A percentile compares a stretch with the other conserved stretches of the same genome.
phyloP scores from a whole-genome alignment of 352 stramenopile species.

The Elongisporangium undulatum region DNA sequence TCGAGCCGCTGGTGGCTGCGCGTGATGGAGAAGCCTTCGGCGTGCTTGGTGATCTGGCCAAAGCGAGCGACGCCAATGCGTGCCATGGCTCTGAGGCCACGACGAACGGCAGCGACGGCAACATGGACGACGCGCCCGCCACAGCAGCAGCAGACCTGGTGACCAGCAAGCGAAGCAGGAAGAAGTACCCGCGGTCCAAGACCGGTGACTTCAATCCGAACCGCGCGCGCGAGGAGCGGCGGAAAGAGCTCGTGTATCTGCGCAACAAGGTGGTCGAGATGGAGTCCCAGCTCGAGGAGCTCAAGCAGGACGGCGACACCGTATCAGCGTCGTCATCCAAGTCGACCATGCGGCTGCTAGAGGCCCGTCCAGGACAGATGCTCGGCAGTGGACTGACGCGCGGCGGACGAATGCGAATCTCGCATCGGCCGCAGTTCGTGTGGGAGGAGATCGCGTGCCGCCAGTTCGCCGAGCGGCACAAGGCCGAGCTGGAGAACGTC shows the following conservation, averaged over 20 bases:
- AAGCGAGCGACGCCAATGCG: not conserved
- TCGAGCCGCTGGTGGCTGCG: constrained; percentile 2
- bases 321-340: not conserved
- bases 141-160: not conserved
- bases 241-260: constrained; percentile 28
- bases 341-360: not conserved
- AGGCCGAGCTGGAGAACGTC: constrained; percentile 35
- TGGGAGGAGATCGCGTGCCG: constrained; percentile 38
- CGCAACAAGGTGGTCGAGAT: constrained; percentile 10
- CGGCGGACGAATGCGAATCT: not conserved
- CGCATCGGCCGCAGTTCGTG: constrained; percentile 1
- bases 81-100: not conserved
- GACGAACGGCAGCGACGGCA: not conserved
- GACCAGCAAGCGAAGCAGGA: not conserved
- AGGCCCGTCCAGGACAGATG: not conserved
- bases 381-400: not conserved
- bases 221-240: constrained; percentile 25
- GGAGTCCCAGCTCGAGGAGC: not conserved
- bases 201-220: constrained; percentile 26
- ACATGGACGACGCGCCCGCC: constrained; percentile 7
- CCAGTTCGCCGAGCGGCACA: constrained; percentile 26
- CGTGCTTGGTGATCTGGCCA: not conserved
- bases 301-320: not conserved
- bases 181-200: not conserved
- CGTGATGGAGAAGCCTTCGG: not conserved